A percentile compares a stretch with the other conserved stretches of the same genome.
These are phyloP conservation scores for Syncephalis fuscata DNA, from an alignment of 371 early-diverging fungal genomes.

Conservation along the genomic window DNA sequence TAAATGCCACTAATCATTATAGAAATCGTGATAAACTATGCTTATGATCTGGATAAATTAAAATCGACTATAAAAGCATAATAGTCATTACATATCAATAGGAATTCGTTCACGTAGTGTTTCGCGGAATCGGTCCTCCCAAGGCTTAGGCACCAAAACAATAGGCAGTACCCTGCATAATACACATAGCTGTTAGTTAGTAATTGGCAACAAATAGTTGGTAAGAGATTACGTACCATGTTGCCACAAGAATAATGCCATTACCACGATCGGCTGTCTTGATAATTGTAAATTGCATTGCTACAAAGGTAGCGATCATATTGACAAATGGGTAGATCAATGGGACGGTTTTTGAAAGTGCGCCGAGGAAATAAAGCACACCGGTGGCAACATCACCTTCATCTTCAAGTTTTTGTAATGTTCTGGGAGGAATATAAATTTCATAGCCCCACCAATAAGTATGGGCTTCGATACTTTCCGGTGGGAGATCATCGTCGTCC, in stretches of 20 bases:
- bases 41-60: too few relatives aligned
- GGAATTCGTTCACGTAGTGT: too few relatives aligned
- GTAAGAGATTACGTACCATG: not conserved
- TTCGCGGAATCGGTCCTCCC: too few relatives aligned
- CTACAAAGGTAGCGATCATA: not conserved
- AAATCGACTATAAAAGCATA: too few relatives aligned
- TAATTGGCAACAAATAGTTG: not conserved
- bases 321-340: not conserved
- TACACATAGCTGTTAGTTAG: too few relatives aligned
- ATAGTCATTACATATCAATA: too few relatives aligned
- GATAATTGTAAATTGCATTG: not conserved
- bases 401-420: not conserved
- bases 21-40: too few relatives aligned
- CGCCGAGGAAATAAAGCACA: not conserved
- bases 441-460: slow-evolving; percentile 1
- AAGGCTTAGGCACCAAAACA: too few relatives aligned
- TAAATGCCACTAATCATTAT: too few relatives aligned
- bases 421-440: not conserved
- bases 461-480: too few relatives aligned
- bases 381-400: not conserved
- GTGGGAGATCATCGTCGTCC: too few relatives aligned
- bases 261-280: not conserved
- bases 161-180: too few relatives aligned
- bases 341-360: not conserved
- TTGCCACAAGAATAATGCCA: not conserved